phyloP scores from a whole-genome alignment of 805 yeast species.

The Metschnikowia santaceciliae region DNA sequence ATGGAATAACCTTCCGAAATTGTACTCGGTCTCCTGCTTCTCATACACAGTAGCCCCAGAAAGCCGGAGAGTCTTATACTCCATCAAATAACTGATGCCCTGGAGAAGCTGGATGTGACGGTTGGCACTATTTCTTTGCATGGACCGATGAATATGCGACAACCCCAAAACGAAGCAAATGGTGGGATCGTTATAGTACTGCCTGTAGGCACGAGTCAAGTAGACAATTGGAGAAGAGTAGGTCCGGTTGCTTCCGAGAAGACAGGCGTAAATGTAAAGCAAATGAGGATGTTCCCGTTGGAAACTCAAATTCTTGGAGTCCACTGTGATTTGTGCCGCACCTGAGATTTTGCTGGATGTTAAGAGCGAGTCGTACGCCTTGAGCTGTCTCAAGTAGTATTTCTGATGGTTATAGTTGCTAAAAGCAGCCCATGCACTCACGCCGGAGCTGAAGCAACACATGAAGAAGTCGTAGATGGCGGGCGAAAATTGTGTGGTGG shows the following conservation, averaged over 20 bases:
- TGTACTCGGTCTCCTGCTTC: constrained; percentile 74
- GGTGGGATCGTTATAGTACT: constrained; percentile 73
- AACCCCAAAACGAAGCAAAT: constrained; percentile 71
- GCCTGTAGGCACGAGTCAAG: constrained; percentile 63
- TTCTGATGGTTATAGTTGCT: constrained; percentile 85
- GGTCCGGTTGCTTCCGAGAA: constrained; percentile 76
- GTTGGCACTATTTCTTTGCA: constrained; percentile 83
- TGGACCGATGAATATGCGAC: constrained; percentile 81
- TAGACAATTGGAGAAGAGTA: constrained; percentile 81
- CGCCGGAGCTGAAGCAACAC: constrained; percentile 62
- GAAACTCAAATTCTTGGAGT: constrained; percentile 36
- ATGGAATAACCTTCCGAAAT: constrained; percentile 82
- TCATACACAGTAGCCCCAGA: constrained; percentile 43
- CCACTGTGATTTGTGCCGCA: constrained; percentile 68
- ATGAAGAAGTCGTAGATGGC: constrained; percentile 62
- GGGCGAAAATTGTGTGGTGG: constrained; percentile 72
- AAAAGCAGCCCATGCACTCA: constrained; percentile 53
- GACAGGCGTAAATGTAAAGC: constrained; percentile 72
- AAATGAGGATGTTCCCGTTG: constrained; percentile 59
- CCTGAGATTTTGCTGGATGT: constrained; percentile 57
- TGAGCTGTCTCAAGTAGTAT: constrained; percentile 81
- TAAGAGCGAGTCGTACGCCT: constrained; percentile 76
- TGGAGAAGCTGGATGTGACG: constrained; percentile 86
- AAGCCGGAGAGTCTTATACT: constrained; percentile 57
- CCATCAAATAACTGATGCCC: constrained; percentile 73